Base-by-base conservation (phyloP, 2,329 filamentous ascomycete genomes). In the Ophiostoma australiae region DNA sequence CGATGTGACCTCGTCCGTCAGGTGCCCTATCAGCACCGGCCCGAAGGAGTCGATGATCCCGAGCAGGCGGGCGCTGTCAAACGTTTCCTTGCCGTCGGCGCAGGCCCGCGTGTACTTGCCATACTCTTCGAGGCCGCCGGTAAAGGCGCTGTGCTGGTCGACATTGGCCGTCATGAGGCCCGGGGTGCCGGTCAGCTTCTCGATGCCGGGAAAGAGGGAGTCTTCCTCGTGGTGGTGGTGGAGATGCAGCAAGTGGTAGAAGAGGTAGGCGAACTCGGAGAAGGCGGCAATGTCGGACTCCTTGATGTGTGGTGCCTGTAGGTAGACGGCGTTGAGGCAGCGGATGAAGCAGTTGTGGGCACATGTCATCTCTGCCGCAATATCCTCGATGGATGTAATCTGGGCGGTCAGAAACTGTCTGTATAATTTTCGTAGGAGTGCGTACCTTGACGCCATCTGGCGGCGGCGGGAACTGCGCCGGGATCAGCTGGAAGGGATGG, bases 1-100 rank as follows among this genome's bases (percentile, higher is more conserved):
- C 55, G 78, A 78, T 44, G 75, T 74, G 63, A 83, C 80, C 73
- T 84, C 81, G 7, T 81, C 77, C 3, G 72, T 73, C 13, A 83
- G 74, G 72, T 83, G 82, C 48, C 76, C 69, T 52, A 74, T 73
- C 70, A 83, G 73, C 4, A 73, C 72, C 0, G 76, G 75, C 48
- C 77, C 80, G 69, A 83, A 82, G 1, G 61, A 71, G 74, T 82
- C 79, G 67, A 82, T 77, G 27, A 80, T 75, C 7, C 33, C 20
- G 20, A 71, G 72, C 3, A 82, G 71, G 68, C 75, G 78, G 1
- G 72, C 61, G 0, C 79, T 80, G 69, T 79, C 76, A 58, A 58
- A 69, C n/a, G 13, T 20, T 13, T 44, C 63, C 15, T 10, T 58
- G 63, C 69, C 69, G 13, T 72, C 76, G 10, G 73, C 75, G 1